Base-by-base conservation (phyloP, 805 yeast species). In the Candida arabinofermentans region DNA sequence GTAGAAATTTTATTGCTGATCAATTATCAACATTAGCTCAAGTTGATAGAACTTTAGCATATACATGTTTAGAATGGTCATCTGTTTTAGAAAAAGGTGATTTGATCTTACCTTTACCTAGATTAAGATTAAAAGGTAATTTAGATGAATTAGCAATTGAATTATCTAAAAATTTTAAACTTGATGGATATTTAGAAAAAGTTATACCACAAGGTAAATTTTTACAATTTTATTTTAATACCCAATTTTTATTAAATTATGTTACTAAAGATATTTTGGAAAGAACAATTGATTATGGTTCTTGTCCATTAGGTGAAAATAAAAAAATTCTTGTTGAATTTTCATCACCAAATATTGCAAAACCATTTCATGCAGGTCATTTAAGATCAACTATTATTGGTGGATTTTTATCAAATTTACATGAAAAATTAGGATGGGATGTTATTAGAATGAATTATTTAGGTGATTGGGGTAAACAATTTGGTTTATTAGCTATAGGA, bases 391-490 rank as follows among this genome's bases (percentile, higher is more conserved):
- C 99, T 34, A 93, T 93, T 59, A 93, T 93, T 62, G 99, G 99
- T 55, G 98, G 98, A 13, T 93, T 89, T 70, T 65, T 93, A 37
- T 69, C 96, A 31, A 91, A 90, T 66, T 72, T 93, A 62, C 86
- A 93, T 62, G 96, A 89, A 67, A 81, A 79, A 53, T 72, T 83
- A 43, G 99, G 98, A 36, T 93, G 91, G 86, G 77, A 87, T n/a
- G 99, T 93, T 34, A 68, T 76, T 52, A 79, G 97, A 69, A 75
- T 91, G 72, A 93, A 93, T 72, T 93, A 93, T 67, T 74, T 93
- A 52, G 99, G 99, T 58, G 99, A 93, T 69, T 93, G 99, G 99
- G 99, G 99, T 43, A 93, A 93, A 69, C 99, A 93, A 71, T 93
- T 91, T 59, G 99, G 99, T 66, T 65, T 93, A 35, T 74, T 93